These are phyloP conservation scores for Fraxinus pennsylvanica DNA, from an alignment of 257 asterid species.

Conservation along the genomic window DNA sequence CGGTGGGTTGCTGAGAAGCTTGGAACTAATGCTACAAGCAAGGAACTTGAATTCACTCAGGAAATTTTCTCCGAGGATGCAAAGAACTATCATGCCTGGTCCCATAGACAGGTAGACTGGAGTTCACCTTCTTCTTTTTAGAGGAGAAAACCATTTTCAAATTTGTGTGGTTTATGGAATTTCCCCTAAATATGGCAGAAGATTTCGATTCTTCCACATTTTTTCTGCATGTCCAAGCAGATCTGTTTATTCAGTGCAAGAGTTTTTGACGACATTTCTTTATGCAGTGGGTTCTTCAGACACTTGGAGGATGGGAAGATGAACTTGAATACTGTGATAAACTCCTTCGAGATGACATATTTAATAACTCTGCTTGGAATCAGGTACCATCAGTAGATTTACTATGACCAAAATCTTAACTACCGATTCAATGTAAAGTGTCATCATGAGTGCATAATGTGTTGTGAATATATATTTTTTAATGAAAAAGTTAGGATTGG, in stretches of 20 bases:
- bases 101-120: constrained; percentile 84
- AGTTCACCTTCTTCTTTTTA: constrained; percentile 12
- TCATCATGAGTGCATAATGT: neutral
- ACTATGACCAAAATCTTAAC: neutral
- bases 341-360: constrained; percentile 78
- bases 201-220: neutral
- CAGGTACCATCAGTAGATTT: constrained; percentile 51
- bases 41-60: constrained; percentile 78
- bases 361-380: constrained; percentile 98
- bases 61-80: constrained; percentile 72
- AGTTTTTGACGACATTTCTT: constrained; percentile 19
- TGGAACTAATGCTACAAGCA: constrained; percentile 47
- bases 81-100: constrained; percentile 96
- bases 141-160: constrained; percentile 12
- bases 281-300: constrained; percentile 93
- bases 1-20: constrained; percentile 96
- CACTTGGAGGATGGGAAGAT: constrained; percentile 96
- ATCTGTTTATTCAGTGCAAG: constrained; percentile 18
- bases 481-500: neutral
- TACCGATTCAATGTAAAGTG: neutral
- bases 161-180: neutral
- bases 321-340: constrained; percentile 80
- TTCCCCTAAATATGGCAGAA: neutral
- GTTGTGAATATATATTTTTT: neutral
- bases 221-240: neutral